These are phyloP conservation scores for Sporothrix inflata DNA, from an alignment of 2,329 filamentous ascomycete species.

Conservation along the genomic window DNA sequence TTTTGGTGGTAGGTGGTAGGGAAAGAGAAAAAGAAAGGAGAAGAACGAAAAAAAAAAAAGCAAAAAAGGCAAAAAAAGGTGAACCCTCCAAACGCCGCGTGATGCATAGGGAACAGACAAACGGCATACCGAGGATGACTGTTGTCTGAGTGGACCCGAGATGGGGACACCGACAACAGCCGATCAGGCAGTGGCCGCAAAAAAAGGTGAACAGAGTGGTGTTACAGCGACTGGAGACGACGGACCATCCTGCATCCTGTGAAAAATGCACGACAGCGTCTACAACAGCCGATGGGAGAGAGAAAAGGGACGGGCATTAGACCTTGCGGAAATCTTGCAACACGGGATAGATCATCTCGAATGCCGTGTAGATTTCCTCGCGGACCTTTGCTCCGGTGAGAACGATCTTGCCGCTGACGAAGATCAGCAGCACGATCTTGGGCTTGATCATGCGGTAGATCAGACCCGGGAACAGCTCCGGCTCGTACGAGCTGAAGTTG, in stretches of 20 bases:
- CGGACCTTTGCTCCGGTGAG: slow-evolving; percentile 96
- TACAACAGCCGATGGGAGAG: not conserved
- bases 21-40: not conserved
- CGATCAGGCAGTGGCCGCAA: not conserved
- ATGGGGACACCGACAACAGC: not conserved
- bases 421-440: slow-evolving; percentile 98
- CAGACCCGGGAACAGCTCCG: slow-evolving; percentile 93
- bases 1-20: slow-evolving; percentile 21
- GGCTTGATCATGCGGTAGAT: slow-evolving; percentile 99
- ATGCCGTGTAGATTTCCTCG: slow-evolving; percentile 96
- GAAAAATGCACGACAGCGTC: not conserved
- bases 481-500: slow-evolving; percentile 99
- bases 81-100: slow-evolving; percentile 12
- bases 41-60: not conserved
- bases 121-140: not conserved
- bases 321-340: slow-evolving; percentile 55
- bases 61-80: not conserved
- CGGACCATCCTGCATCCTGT: not conserved
- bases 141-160: not conserved
- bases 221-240: slow-evolving; percentile 26
- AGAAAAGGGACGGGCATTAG: not conserved
- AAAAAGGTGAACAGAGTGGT: slow-evolving; percentile 26
- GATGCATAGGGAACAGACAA: slow-evolving; percentile 20
- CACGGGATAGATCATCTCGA: slow-evolving; percentile 97
- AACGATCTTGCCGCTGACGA: slow-evolving; percentile 97